Evolutionary conservation across 768 basidiomycete genomes (phyloP), one percentile per base, ranked within the genome.

Genomic region (Chlorophyllum brunneum): DNA sequence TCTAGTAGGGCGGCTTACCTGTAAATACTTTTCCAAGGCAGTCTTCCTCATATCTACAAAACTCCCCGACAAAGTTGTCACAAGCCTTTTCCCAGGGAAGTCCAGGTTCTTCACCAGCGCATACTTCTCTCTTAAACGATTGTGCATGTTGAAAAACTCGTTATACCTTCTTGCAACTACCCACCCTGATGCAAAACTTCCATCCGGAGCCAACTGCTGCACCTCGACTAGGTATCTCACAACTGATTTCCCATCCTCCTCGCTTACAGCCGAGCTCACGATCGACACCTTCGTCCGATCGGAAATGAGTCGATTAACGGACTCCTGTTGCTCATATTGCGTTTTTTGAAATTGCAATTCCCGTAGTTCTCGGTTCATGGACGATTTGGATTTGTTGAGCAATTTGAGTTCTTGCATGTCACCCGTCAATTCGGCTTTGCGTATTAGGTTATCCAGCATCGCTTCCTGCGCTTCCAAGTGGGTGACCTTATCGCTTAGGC

Each of bases 261-360:
- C 88, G 0, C 84, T 86, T 1, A 84, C 78, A 0, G 91, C 82
- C 4, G 91, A 92, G 54, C 81, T 92, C 13, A 91, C 83, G 37
- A 99, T 92, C 2, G 81, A 76, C n/a, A 95, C 85, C 55, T 74
- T 80, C 3, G 94, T 98, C 26, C 91, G 79, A 20, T 88, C 85
- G 1, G 93, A 87, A 20, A 92, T 70, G 2, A 98, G 80, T 15
- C 88, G 79, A 62, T 94, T 97, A 20, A 91, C 90, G n/a, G 81
- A 75, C 63, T 97, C 93, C 66, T 98, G 95, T 62, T 92, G 89
- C 63, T 95, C 90, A 63, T 92, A 98, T 62, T 98, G 95, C 9
- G 79, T 78, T 68, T 88, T 92, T 69, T 97, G 95, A 67, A 98
- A 97, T 48, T 79, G 76, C 2, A 94, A 71, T 61, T 92, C 86